Base-by-base conservation (phyloP, 345 rosid genomes). In the Streptanthus diversifolius region DNA sequence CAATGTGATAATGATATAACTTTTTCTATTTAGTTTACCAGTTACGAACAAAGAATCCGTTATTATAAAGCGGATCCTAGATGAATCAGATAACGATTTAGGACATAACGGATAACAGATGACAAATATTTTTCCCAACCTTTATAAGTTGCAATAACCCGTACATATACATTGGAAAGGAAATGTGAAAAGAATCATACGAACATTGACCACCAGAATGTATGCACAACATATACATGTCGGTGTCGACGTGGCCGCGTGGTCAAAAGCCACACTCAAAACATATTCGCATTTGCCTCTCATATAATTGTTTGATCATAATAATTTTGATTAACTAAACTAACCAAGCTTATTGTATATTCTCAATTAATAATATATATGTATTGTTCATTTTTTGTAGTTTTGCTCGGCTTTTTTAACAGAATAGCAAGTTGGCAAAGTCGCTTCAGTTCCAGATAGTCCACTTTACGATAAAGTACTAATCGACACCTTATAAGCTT, bases 181-280 rank as follows among this genome's bases (percentile, higher is more conserved):
- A 68, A 17, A 68, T 54, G 53, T 68, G 24, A 30, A 68, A 66
- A 13, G 55, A 30, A 69, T 29, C 55, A 45, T 36, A 35, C 61
- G 40, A 71, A 60, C 75, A 60, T 70, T 24, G 75, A 59, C 75
- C 30, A 59, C 74, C 30, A 59, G 21, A 70, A 70, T 47, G 59
- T 47, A 59, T 49, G 40, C 60, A 49, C 75, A 70, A 32, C 47
- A 58, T 68, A 19, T 29, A 45, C 40, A 35, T 48, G 68, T 71
- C 41, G 57, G 54, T 40, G 30, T 68, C 51, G 57, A 44, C 74
- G 74, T 45, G 56, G 39, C 36, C 13, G 47, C 40, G 21, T 60
- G 75, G 25, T 48, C 29, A 48, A 70, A 59, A 17, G n/a, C 41
- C 35, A 45, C 73, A 22, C 17, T 69, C 56, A 32, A 32, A 45